phyloP scores from a whole-genome alignment of 192 early-diverging fungal species.

The Backusella tarrabulga region DNA sequence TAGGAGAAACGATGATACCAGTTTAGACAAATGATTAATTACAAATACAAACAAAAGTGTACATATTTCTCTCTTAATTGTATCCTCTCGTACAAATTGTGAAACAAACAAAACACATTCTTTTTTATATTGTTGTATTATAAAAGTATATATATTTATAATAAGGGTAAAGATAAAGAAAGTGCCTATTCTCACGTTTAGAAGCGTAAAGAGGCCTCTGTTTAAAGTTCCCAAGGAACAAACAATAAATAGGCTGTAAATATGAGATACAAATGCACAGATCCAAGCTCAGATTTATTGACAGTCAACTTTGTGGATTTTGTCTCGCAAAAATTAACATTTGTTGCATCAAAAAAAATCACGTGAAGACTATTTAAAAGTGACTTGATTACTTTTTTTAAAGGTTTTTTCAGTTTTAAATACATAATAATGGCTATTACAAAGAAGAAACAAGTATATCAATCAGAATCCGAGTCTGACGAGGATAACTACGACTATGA shows the following conservation, averaged over 20 bases:
- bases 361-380: neutral
- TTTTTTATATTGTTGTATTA: neutral
- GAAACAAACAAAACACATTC: neutral
- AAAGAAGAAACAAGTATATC: conserved; percentile 3
- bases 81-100: neutral
- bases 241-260: neutral
- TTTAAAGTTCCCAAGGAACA: neutral
- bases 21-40: neutral
- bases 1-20: neutral
- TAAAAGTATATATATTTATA: neutral
- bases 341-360: neutral
- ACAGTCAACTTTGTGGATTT: neutral
- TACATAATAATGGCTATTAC: neutral
- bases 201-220: neutral
- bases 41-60: neutral
- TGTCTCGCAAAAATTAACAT: neutral
- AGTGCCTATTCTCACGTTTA: neutral
- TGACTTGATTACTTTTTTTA: neutral
- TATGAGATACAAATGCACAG: neutral
- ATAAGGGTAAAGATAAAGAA: neutral
- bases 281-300: neutral
- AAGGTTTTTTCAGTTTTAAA: neutral
- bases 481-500: conserved; percentile 9
- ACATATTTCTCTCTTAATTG: neutral
- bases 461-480: conserved; percentile 15